A percentile compares a stretch with the other conserved stretches of the same genome.
phyloP scores from a whole-genome alignment of 2,329 filamentous ascomycete genomes.

The Blastomyces gilchristii region DNA sequence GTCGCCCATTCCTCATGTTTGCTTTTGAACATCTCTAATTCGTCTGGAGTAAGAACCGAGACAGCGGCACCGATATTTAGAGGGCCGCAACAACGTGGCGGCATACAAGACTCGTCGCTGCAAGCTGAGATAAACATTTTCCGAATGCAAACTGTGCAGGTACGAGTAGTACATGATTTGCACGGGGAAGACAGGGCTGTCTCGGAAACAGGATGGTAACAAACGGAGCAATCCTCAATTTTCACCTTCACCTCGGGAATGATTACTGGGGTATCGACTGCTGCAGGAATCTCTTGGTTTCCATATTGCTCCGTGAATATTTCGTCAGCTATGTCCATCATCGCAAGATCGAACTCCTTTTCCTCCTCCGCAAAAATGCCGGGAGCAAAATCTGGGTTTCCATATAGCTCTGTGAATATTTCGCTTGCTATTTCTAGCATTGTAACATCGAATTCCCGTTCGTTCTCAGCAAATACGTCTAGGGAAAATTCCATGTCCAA shows the following conservation, averaged over 20 bases:
- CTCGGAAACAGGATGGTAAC: neutral
- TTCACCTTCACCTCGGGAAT: neutral
- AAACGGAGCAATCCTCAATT: neutral
- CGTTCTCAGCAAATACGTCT: neutral
- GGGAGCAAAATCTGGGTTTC: neutral
- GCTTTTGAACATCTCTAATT: conserved; percentile 30
- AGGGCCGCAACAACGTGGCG: conserved; percentile 37
- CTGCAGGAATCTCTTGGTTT: neutral
- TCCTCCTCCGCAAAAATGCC: neutral
- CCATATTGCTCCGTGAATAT: neutral
- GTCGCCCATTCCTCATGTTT: conserved; percentile 43
- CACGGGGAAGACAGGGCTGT: neutral
- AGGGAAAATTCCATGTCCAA: neutral
- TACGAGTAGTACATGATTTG: neutral
- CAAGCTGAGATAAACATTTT: conserved; percentile 35
- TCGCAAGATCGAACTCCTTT: conserved; percentile 1
- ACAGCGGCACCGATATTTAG: conserved; percentile 35
- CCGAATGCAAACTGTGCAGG: conserved; percentile 13
- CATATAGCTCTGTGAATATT: neutral
- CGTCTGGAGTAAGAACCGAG: conserved; percentile 26
- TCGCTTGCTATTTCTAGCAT: conserved; percentile 1
- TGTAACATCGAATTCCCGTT: conserved; percentile 1
- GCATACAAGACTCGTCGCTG: conserved; percentile 34
- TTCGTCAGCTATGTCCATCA: conserved; percentile 3
- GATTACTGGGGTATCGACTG: neutral